A percentile compares a stretch with the other conserved stretches of the same genome.
These are phyloP conservation scores for Eleusine coracana DNA, from an alignment of 176 grass and related monocot species.

Conservation along the genomic window DNA sequence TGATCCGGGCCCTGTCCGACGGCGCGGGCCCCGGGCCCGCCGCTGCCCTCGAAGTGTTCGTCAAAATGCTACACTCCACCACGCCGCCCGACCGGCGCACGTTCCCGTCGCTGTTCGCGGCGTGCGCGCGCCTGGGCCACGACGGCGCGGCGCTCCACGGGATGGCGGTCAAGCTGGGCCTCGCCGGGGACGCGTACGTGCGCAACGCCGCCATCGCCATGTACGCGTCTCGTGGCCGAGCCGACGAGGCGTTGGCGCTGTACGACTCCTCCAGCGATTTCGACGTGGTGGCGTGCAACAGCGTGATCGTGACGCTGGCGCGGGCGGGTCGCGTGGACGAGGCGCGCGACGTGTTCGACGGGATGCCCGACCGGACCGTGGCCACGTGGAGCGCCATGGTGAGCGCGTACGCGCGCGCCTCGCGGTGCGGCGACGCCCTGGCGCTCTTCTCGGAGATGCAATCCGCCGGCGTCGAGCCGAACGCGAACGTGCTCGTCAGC, in stretches of 20 bases:
- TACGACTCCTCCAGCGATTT: constrained; percentile 34
- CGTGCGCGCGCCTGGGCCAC: constrained; percentile 52
- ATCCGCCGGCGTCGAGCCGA: constrained; percentile 54
- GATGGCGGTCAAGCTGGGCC: constrained; percentile 74
- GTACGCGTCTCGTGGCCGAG: constrained; percentile 55
- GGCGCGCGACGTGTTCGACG: constrained; percentile 57
- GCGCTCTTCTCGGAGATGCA: constrained; percentile 70
- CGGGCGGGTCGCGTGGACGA: constrained; percentile 51
- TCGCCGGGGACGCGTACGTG: constrained; percentile 52
- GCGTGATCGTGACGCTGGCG: constrained; percentile 59
- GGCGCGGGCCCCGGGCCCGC: constrained; percentile 46
- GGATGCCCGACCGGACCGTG: constrained; percentile 56
- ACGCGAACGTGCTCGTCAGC: constrained; percentile 62
- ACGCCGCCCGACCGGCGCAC: constrained; percentile 51
- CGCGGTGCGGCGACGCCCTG: constrained; percentile 49
- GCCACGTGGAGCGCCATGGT: constrained; percentile 81
- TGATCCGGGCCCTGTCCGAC: constrained; percentile 62
- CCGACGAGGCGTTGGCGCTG: constrained; percentile 46
- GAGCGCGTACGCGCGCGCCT: constrained; percentile 50
- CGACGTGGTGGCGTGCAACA: constrained; percentile 68
- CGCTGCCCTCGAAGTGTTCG: constrained; percentile 51
- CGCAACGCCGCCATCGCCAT: constrained; percentile 72
- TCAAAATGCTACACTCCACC: constrained; percentile 55
- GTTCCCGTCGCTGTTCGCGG: constrained; percentile 56
- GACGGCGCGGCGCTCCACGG: constrained; percentile 62